Conservation (phyloP, 1,284 basidiomycete genomes). For the Xanthoconium separans region DNA sequence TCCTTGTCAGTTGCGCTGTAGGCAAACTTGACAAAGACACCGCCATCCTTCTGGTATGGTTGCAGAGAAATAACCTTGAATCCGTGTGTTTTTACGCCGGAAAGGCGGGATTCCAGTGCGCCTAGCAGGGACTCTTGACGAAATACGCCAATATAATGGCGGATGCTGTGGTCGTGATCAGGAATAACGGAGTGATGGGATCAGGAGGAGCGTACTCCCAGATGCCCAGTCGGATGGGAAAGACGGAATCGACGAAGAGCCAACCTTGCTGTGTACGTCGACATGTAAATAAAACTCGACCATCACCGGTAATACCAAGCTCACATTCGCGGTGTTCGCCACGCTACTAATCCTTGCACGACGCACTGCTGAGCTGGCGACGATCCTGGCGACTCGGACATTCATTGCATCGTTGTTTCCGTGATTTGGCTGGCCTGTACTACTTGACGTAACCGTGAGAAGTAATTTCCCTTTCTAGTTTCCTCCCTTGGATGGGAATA, state of each 20-base stretch:
- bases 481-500: constrained; percentile 2
- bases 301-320: constrained; percentile 13
- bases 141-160: constrained; percentile 58
- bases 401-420: too few species aligned
- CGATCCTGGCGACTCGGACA: not conserved
- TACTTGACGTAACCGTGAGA: constrained; percentile 14
- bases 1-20: constrained; percentile 50
- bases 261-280: constrained; percentile 35
- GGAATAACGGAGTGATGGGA: not conserved
- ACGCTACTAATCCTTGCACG: constrained; percentile 7
- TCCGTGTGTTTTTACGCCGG: constrained; percentile 47
- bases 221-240: constrained; percentile 49
- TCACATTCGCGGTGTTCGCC: constrained; percentile 20
- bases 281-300: constrained; percentile 8
- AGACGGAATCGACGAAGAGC: constrained; percentile 58
- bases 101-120: constrained; percentile 48
- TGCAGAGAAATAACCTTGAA: constrained; percentile 61
- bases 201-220: constrained; percentile 47
- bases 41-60: constrained; percentile 76
- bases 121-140: constrained; percentile 55
- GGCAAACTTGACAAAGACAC: constrained; percentile 81
- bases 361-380: not conserved
- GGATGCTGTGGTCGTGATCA: constrained; percentile 43
- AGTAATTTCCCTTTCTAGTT: constrained; percentile 10
- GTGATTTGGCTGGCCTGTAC: too few species aligned